phyloP scores from a whole-genome alignment of 169 alveolate species.

The Plasmodium inui region DNA sequence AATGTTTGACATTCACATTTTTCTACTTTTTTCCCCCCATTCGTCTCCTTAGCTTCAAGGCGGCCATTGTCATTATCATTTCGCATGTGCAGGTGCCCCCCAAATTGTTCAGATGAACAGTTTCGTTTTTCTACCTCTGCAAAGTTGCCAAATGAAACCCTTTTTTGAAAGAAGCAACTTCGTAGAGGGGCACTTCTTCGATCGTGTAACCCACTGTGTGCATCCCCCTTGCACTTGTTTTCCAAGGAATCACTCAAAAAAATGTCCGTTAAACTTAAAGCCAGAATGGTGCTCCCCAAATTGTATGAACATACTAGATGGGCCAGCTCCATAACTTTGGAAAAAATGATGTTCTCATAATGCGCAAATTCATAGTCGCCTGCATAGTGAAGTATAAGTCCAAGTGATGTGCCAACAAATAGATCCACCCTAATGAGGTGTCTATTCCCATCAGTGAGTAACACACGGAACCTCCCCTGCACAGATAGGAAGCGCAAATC shows the following conservation, averaged over 20 bases:
- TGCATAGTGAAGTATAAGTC: conserved; percentile 39
- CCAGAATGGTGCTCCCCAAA: conserved; percentile 29
- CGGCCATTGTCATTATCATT: not conserved
- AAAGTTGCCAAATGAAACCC: not conserved
- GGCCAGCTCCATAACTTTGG: conserved; percentile 30
- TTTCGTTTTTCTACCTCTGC: not conserved
- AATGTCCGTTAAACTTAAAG: not conserved
- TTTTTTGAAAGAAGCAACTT: not conserved
- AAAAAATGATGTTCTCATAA: conserved; percentile 31
- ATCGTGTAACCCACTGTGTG: not conserved
- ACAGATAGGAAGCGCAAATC: conserved; percentile 53
- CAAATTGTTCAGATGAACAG: not conserved
- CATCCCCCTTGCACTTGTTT: not conserved
- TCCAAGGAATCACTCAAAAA: not conserved
- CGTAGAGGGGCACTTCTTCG: not conserved
- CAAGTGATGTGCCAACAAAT: conserved; percentile 65
- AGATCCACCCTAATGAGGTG: conserved; percentile 3
- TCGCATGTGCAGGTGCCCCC: not conserved
- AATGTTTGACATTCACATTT: not conserved
- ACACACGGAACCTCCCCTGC: conserved; percentile 17
- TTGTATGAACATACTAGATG: conserved; percentile 14
- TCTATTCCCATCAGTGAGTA: not conserved
- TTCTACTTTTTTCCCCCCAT: not conserved
- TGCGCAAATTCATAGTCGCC: conserved; percentile 33
- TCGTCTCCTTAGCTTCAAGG: not conserved